Evolutionary conservation across 257 asterid genomes (phyloP).

Genomic region (Rubia yunnanensis): DNA sequence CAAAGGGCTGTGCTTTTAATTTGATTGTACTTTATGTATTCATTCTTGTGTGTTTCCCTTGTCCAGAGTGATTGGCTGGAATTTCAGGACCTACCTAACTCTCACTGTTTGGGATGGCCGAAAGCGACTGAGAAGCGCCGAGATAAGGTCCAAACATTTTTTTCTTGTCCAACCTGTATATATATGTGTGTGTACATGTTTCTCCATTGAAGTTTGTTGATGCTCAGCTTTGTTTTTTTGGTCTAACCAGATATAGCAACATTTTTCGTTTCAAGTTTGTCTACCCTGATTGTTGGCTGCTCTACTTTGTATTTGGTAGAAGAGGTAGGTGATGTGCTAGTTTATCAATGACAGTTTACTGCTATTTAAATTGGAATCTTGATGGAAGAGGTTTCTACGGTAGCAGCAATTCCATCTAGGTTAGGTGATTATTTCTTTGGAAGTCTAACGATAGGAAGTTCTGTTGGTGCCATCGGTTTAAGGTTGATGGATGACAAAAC

Average conservation of each 20-base stretch:
- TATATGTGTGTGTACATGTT: conserved; percentile 16
- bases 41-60: conserved; percentile 10
- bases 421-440: conserved; percentile 40
- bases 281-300: conserved; percentile 13
- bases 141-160: conserved; percentile 14
- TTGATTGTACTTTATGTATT: conserved; percentile 2
- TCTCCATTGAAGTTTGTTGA: conserved; percentile 32
- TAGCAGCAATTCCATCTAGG: conserved; percentile 47
- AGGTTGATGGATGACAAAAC: conserved; percentile 33
- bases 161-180: conserved; percentile 23
- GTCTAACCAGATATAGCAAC: conserved; percentile 38
- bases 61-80: conserved; percentile 29
- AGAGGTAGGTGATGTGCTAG: conserved; percentile 32
- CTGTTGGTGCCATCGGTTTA: conserved; percentile 37
- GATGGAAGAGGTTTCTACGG: conserved; percentile 47
- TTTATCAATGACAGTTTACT: conserved; percentile 51
- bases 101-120: conserved; percentile 4
- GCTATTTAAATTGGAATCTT: conserved; percentile 30
- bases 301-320: conserved; percentile 18
- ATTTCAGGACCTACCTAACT: conserved; percentile 24
- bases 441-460: conserved; percentile 22
- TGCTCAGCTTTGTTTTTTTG: conserved; percentile 24
- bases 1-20: conserved; percentile 22
- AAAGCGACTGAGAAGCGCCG: conserved; percentile 16
- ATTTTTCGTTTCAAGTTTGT: conserved; percentile 12